Evolutionary conservation across 2,329 filamentous ascomycete species (phyloP).

Genomic region (Pseudocercospora macadamiae): DNA sequence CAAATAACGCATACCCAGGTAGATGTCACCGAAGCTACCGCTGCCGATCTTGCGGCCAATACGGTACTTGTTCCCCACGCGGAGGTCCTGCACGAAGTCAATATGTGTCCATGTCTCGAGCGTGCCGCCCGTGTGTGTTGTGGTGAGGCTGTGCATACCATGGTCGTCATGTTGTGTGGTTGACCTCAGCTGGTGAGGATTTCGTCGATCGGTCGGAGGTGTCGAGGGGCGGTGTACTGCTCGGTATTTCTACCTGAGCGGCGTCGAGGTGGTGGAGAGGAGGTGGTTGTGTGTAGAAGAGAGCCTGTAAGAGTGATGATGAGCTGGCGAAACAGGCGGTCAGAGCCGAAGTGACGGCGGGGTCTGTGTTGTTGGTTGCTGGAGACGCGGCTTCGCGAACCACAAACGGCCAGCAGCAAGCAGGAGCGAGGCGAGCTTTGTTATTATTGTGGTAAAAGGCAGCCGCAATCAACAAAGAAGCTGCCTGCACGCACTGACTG

Average conservation of each 20-base stretch:
- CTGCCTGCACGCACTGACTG: background rate
- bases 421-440: background rate
- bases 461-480: slow-evolving; percentile 2
- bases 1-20: slow-evolving; percentile 65
- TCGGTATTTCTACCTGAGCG: slow-evolving; percentile 35
- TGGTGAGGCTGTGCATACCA: slow-evolving; percentile 54
- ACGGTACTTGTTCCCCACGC: slow-evolving; percentile 99
- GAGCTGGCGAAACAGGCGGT: slow-evolving; percentile 10
- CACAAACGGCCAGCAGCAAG: background rate
- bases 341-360: background rate
- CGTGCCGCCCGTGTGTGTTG: slow-evolving; percentile 24
- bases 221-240: slow-evolving; percentile 21
- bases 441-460: background rate
- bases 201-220: slow-evolving; percentile 14
- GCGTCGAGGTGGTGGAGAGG: slow-evolving; percentile 6
- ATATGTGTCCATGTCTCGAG: slow-evolving; percentile 28
- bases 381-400: background rate
- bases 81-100: slow-evolving; percentile 74
- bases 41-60: slow-evolving; percentile 99
- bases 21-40: slow-evolving; percentile 97
- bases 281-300: background rate
- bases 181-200: slow-evolving; percentile 33
- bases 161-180: slow-evolving; percentile 60
- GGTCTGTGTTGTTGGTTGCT: background rate
- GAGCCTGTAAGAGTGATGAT: slow-evolving; percentile 13